Percentiles rank a stretch among this genome's conserved stretches.
phyloP scores from a whole-genome alignment of 495 filamentous ascomycete species.

The Beverwykella pulmonaria region DNA sequence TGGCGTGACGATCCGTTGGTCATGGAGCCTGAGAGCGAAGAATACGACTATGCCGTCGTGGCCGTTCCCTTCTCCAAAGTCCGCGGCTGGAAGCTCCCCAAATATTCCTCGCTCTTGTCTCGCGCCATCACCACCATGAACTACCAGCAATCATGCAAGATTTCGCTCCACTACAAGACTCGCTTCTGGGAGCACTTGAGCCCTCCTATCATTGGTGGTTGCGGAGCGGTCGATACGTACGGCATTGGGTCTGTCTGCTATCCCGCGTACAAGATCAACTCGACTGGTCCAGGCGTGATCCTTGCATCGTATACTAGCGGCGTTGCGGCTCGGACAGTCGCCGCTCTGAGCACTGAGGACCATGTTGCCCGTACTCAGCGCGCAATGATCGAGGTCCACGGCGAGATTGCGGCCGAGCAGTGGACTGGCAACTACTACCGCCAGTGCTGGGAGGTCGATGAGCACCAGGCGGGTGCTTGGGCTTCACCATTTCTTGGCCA shows the following conservation, averaged over 20 bases:
- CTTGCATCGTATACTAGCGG: conserved; percentile 59
- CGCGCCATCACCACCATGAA: conserved; percentile 64
- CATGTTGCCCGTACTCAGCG: conserved; percentile 60
- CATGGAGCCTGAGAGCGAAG: conserved; percentile 37
- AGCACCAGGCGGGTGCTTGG: conserved; percentile 35
- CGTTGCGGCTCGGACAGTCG: conserved; percentile 52
- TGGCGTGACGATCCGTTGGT: conserved; percentile 33
- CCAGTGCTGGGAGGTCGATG: conserved; percentile 35
- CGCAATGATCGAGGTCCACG: conserved; percentile 65
- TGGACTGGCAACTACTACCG: conserved; percentile 42
- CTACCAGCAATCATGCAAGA: conserved; percentile 64
- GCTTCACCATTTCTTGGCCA: conserved; percentile 55
- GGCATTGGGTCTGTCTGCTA: conserved; percentile 65
- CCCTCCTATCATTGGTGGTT: conserved; percentile 65
- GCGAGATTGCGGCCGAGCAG: conserved; percentile 56
- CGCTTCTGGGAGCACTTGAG: conserved; percentile 70
- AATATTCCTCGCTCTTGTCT: conserved; percentile 54
- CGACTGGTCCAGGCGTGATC: conserved; percentile 63
- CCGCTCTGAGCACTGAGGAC: conserved; percentile 53
- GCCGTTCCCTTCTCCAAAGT: conserved; percentile 63
- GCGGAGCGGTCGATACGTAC: conserved; percentile 59
- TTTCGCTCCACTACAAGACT: conserved; percentile 63
- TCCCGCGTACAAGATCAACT: conserved; percentile 65
- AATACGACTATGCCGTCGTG: conserved; percentile 68
- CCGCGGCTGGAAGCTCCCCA: conserved; percentile 47